Conservation (phyloP, 1,284 basidiomycete genomes). For the Rhodotorula glutinis region DNA sequence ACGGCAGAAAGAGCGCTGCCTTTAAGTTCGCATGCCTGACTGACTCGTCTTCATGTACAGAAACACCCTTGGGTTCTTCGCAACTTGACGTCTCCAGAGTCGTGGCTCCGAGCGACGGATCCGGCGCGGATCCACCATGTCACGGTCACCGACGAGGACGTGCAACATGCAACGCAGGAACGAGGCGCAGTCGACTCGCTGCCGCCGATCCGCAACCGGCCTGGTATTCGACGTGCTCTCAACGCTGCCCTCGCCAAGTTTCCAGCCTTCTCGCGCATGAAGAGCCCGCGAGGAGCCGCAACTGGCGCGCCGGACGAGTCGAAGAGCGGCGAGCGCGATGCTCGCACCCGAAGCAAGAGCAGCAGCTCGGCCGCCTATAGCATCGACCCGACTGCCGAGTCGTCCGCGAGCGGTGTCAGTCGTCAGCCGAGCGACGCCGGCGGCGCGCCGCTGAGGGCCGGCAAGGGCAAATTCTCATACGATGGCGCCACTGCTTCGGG, state of each 20-base stretch:
- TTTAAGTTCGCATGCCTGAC: background rate
- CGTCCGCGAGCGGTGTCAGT: constrained; percentile 10
- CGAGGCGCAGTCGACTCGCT: constrained; percentile 26
- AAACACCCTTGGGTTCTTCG: constrained; percentile 69
- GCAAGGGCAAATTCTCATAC: constrained; percentile 14
- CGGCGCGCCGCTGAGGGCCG: background rate
- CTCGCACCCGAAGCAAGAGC: constrained; percentile 33
- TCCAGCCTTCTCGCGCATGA: constrained; percentile 36
- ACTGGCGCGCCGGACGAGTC: constrained; percentile 14
- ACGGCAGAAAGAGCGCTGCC: background rate
- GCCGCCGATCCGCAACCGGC: constrained; percentile 35
- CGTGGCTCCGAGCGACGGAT: constrained; percentile 77
- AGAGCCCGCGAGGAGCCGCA: constrained; percentile 21
- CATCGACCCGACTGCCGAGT: background rate
- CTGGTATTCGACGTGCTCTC: constrained; percentile 36
- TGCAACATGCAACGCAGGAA: constrained; percentile 59
- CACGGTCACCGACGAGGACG: constrained; percentile 74
- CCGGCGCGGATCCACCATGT: constrained; percentile 60
- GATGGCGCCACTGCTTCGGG: constrained; percentile 12
- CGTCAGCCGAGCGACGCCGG: constrained; percentile 27
- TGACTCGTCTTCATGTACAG: constrained; percentile 15
- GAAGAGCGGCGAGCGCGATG: background rate
- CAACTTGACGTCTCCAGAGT: constrained; percentile 65
- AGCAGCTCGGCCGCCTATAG: constrained; percentile 31
- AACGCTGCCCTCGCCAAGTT: constrained; percentile 36